Conservation (phyloP, 148 eudicot genomes). For the Rhododendron griersonianum region DNA sequence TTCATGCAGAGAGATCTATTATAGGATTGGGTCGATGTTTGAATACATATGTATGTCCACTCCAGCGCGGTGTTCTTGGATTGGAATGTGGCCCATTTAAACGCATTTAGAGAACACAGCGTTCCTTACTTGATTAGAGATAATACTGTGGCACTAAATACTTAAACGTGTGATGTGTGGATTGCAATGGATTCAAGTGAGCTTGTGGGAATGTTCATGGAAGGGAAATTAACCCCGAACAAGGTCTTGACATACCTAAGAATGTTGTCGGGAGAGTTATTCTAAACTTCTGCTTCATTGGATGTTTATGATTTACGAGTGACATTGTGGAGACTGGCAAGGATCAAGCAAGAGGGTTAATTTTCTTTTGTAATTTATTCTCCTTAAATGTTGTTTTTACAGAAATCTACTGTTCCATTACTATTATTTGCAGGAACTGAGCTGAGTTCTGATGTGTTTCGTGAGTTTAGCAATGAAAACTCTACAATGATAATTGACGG, state of each 20-base stretch:
- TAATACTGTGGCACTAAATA: neutral
- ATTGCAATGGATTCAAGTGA: neutral
- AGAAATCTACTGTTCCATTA: slow-evolving; percentile 4
- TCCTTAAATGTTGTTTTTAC: slow-evolving; percentile 1
- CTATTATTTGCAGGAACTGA: slow-evolving; percentile 62
- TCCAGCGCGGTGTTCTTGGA: neutral
- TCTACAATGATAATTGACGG: slow-evolving; percentile 62
- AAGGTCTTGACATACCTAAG: neutral
- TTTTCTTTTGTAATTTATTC: neutral
- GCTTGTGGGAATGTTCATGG: neutral
- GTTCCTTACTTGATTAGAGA: neutral
- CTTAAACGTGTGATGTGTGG: neutral
- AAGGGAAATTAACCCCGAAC: neutral
- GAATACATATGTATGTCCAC: too few species aligned
- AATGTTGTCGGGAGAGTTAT: neutral
- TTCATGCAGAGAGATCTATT: neutral
- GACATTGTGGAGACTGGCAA: neutral
- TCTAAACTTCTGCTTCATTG: neutral
- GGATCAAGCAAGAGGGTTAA: neutral
- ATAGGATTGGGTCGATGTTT: neutral
- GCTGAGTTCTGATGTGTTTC: slow-evolving; percentile 62
- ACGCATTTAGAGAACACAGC: neutral
- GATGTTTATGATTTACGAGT: neutral
- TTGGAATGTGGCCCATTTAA: neutral
- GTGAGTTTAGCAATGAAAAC: slow-evolving; percentile 55